Conservation (phyloP, 495 filamentous ascomycete genomes). For the Hapsidospora chrysogenum region DNA sequence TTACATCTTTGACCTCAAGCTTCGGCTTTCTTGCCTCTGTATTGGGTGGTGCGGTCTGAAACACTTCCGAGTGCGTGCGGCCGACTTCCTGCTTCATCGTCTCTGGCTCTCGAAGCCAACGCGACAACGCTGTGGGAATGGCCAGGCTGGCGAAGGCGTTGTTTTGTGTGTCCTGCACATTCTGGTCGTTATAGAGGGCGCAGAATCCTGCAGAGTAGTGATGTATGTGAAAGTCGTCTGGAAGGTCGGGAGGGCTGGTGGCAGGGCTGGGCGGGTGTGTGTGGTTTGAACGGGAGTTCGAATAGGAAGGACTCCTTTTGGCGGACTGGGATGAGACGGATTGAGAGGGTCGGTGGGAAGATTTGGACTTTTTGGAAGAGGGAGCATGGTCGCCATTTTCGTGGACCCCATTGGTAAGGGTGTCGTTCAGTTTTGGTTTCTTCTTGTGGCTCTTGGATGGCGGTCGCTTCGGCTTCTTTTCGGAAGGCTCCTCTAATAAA, state of each 20-base stretch:
- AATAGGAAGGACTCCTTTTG: constrained; percentile 36
- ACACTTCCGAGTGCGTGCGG: constrained; percentile 22
- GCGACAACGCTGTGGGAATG: constrained; percentile 47
- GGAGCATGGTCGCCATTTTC: constrained; percentile 16
- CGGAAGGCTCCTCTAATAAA: constrained; percentile 36
- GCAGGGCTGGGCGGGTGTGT: constrained; percentile 36
- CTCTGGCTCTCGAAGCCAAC: constrained; percentile 54
- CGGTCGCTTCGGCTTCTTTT: constrained; percentile 51
- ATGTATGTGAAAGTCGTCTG: constrained; percentile 37
- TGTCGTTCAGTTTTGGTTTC: constrained; percentile 38
- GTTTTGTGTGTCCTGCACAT: constrained; percentile 35
- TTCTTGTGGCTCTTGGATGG: constrained; percentile 60
- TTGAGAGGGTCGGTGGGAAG: constrained; percentile 49
- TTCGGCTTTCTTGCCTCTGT: too few relatives aligned
- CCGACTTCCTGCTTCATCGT: constrained; percentile 27
- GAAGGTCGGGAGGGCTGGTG: constrained; percentile 36
- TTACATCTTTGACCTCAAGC: constrained; percentile 27
- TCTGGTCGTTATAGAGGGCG: constrained; percentile 48
- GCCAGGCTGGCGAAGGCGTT: constrained; percentile 53
- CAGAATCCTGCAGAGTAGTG: constrained; percentile 57
- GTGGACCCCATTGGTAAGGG: constrained; percentile 31
- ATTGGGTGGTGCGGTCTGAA: constrained; percentile 11
- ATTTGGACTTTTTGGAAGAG: constrained; percentile 57
- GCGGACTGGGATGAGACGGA: constrained; percentile 46
- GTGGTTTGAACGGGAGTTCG: constrained; percentile 18